phyloP scores from a whole-genome alignment of 2,329 filamentous ascomycete genomes.

The Rhinocladiella similis region DNA sequence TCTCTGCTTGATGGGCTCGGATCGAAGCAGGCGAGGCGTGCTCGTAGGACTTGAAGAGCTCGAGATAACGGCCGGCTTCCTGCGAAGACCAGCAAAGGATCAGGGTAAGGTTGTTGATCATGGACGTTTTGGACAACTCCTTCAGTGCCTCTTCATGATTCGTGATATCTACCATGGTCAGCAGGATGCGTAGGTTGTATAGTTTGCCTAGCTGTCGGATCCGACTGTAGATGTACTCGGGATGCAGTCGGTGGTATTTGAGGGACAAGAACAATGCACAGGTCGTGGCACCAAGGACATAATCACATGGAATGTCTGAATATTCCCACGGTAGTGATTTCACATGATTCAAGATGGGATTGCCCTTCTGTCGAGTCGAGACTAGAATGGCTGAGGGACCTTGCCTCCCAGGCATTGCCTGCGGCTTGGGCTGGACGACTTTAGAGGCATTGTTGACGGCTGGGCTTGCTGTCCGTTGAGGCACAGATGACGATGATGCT shows the following conservation, averaged over 20 bases:
- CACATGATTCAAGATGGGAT: conserved; percentile 83
- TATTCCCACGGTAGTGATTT: conserved; percentile 91
- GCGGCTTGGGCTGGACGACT: conserved; percentile 83
- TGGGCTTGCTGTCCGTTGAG: conserved; percentile 31
- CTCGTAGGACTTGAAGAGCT: conserved; percentile 93
- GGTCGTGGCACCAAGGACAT: conserved; percentile 80
- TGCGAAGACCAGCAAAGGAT: conserved; percentile 92
- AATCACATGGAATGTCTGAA: conserved; percentile 93
- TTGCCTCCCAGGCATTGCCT: conserved; percentile 69
- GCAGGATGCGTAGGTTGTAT: conserved; percentile 81
- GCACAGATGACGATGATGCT: conserved; percentile 41
- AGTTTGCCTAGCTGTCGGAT: conserved; percentile 81
- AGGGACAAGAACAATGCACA: conserved; percentile 91
- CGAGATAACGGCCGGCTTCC: conserved; percentile 90
- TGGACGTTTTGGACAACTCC: conserved; percentile 86
- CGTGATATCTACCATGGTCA: conserved; percentile 91
- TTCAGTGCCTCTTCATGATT: conserved; percentile 89
- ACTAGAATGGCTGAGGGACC: conserved; percentile 80
- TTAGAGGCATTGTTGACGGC: conserved; percentile 31
- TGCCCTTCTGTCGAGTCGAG: conserved; percentile 89
- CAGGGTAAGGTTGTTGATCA: conserved; percentile 90
- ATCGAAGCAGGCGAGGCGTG: conserved; percentile 81
- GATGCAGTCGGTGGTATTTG: conserved; percentile 96
- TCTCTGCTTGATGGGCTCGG: conserved; percentile 77
- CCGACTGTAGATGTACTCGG: conserved; percentile 95